Evolutionary conservation across 345 rosid genomes (phyloP).

Genomic region (Clarkia xantiana): DNA sequence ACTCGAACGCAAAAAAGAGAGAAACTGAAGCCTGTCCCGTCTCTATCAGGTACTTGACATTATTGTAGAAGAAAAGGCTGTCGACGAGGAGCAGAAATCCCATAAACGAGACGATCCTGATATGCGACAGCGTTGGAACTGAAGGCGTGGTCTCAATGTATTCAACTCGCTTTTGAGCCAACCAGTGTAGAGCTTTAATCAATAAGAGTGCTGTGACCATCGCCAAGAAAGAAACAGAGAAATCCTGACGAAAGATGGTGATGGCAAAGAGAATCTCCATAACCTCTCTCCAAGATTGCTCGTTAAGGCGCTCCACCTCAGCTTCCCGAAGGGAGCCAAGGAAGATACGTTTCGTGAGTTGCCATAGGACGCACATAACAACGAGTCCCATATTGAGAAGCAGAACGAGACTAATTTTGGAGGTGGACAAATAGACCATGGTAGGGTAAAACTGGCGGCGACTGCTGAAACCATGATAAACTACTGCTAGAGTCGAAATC

Average conservation of each 20-base stretch:
- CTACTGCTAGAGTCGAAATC: slow-evolving; percentile 36
- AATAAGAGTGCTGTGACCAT: slow-evolving; percentile 69
- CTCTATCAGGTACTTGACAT: slow-evolving; percentile 40
- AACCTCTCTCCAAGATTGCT: slow-evolving; percentile 85
- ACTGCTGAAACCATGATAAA: slow-evolving; percentile 73
- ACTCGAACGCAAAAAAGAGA: slow-evolving; percentile 93
- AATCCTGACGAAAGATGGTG: slow-evolving; percentile 85
- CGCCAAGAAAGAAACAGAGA: slow-evolving; percentile 60
- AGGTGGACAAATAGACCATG: slow-evolving; percentile 65
- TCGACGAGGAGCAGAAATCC: slow-evolving; percentile 67
- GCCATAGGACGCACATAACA: slow-evolving; percentile 66
- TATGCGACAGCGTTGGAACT: slow-evolving; percentile 49
- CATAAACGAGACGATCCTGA: slow-evolving; percentile 69
- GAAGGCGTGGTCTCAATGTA: slow-evolving; percentile 92
- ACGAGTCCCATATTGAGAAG: slow-evolving; percentile 89
- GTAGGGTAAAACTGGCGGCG: slow-evolving; percentile 90
- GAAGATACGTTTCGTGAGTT: slow-evolving; percentile 50
- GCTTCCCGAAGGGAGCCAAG: slow-evolving; percentile 94
- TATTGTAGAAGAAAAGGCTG: slow-evolving; percentile 42
- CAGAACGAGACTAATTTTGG: slow-evolving; percentile 65
- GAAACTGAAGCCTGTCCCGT: slow-evolving; percentile 75
- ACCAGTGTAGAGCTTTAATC: slow-evolving; percentile 82
- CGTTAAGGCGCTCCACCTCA: slow-evolving; percentile 85
- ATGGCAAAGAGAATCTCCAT: slow-evolving; percentile 95
- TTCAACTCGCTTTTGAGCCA: slow-evolving; percentile 93